A percentile compares a stretch with the other conserved stretches of the same genome.
phyloP scores from a whole-genome alignment of 768 basidiomycete species.

The Cystobasidium onofrii region DNA sequence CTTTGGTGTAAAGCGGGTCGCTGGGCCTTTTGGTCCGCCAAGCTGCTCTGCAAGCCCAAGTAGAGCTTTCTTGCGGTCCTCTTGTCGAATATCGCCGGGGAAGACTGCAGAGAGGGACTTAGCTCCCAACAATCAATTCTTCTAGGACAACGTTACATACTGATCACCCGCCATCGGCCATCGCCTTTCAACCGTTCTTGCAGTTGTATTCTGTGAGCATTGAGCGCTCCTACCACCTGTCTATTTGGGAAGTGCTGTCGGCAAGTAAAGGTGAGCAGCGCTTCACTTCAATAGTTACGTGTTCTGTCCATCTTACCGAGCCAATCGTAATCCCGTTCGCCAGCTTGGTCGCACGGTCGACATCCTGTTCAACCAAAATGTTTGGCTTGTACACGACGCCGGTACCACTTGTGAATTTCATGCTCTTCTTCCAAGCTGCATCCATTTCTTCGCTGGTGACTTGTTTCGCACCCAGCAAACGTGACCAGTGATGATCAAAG shows the following conservation, averaged over 20 bases:
- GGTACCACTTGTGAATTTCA: slow-evolving; percentile 10
- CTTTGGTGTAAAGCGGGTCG: slow-evolving; percentile 44
- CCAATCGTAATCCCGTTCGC: slow-evolving; percentile 52
- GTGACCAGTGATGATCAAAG: slow-evolving; percentile 60
- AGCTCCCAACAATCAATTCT: no score
- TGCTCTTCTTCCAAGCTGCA: neutral
- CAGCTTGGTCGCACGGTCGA: slow-evolving; percentile 44
- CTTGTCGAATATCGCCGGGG: neutral
- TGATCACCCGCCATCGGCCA: slow-evolving; percentile 54
- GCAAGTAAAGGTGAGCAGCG: neutral
- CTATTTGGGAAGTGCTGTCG: slow-evolving; percentile 52
- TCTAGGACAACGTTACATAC: neutral
- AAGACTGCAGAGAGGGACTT: no score
- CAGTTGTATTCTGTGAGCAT: slow-evolving; percentile 52
- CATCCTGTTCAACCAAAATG: slow-evolving; percentile 47
- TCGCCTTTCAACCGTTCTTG: slow-evolving; percentile 55
- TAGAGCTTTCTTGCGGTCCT: neutral
- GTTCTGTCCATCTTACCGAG: slow-evolving; percentile 34
- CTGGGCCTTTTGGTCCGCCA: slow-evolving; percentile 41
- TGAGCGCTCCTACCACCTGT: slow-evolving; percentile 52
- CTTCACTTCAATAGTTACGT: neutral
- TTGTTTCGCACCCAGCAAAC: slow-evolving; percentile 55
- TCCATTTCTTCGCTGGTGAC: slow-evolving; percentile 45
- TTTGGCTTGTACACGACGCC: slow-evolving; percentile 51
- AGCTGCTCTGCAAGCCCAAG: slow-evolving; percentile 45